Base-by-base conservation (phyloP, 2,329 filamentous ascomycete genomes). In the Colletotrichum scovillei region DNA sequence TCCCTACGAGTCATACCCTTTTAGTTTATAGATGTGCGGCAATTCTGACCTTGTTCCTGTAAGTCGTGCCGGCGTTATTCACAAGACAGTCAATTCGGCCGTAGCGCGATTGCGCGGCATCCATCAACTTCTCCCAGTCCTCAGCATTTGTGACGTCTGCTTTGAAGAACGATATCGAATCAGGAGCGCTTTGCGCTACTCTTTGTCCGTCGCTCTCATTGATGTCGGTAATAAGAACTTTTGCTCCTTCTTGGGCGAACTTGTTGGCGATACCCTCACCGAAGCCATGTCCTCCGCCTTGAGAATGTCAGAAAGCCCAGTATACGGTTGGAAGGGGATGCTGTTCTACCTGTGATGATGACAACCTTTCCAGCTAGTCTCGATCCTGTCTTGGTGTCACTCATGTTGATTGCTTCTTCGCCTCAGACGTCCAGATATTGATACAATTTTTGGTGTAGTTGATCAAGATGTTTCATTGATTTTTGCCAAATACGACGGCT, bases 221-320 rank as follows among this genome's bases (percentile, higher is more conserved):
- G 72, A 93, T 84, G 79, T 93, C 91, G 2, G 89, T 89, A 66
- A 93, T 88, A 63, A 93, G 80, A 42, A 93, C 90, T 74, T 86
- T 86, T 63, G 87, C 87, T 52, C 91, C 91, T 81, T 93, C 90
- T 28, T 85, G 79, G 6, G 87, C 84, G 79, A 92, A 92, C 67
- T 88, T 88, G 67, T 86, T 82, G 0, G 88, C 88, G 65, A 92
- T 92, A 42, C 87, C 90, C 69, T 87, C 89, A 67, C 91, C 91
- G 76, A 93, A 93, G 2, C 91, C 91, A 12, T 73, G 70, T 2
- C 70, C 70, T 12, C 70, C 70, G n/a, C 70, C 70, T 73, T 8
- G 4, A n/a, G 9, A 1, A 28, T 19, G 19, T 67, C 22, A 63
- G 57, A 9, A n/a, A 11, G 22, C 9, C 4, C 59, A n/a, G 8